Evolutionary conservation across 139 green algal species (phyloP).

Genomic region (Chlorella sp.): DNA sequence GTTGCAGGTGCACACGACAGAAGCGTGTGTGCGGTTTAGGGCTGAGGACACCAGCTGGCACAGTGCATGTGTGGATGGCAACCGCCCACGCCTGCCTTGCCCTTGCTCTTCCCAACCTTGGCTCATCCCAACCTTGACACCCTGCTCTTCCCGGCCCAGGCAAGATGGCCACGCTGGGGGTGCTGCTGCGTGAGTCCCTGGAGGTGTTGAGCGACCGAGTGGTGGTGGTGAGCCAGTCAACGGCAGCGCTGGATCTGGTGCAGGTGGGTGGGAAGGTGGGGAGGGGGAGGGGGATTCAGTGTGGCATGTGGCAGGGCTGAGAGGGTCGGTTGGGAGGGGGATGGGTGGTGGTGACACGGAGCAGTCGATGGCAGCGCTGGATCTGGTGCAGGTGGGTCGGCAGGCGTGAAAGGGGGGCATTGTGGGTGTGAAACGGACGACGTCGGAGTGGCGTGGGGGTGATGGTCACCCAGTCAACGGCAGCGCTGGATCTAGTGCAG

Average conservation of each 20-base stretch:
- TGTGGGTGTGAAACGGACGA: too few species aligned
- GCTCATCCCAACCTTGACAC: neutral
- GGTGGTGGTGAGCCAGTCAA: constrained; percentile 81
- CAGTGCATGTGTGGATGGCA: too few species aligned
- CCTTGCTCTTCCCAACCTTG: neutral
- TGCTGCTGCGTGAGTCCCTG: constrained; percentile 61
- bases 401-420: neutral
- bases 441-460: constrained; percentile 37
- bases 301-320: too few species aligned
- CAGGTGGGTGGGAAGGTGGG: constrained; percentile 6
- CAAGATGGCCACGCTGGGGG: constrained; percentile 72
- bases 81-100: neutral
- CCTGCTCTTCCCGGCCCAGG: constrained; percentile 15
- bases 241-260: constrained; percentile 74
- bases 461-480: constrained; percentile 77
- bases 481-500: constrained; percentile 73
- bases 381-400: constrained; percentile 58
- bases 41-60: too few species aligned
- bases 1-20: too few species aligned
- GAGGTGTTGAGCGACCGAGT: constrained; percentile 44
- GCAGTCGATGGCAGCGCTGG: constrained; percentile 74
- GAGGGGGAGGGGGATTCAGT: neutral
- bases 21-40: too few species aligned
- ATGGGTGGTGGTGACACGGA: constrained; percentile 75
- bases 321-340: too few species aligned